Evolutionary conservation across 208 protist species (phyloP).

Genomic region (Zelonia costaricensis): DNA sequence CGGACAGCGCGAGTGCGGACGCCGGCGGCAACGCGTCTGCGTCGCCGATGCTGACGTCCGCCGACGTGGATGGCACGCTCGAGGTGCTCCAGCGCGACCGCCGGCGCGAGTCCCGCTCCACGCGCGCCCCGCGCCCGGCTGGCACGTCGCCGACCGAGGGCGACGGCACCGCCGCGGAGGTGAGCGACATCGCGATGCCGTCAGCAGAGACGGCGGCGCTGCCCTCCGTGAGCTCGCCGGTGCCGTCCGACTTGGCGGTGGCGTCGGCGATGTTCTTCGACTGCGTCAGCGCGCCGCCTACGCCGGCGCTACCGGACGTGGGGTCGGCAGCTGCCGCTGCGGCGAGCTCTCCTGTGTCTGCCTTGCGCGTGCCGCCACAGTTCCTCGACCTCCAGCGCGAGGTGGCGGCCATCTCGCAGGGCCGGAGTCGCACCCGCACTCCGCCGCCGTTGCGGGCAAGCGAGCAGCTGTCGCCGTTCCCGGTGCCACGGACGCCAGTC

Average conservation of each 20-base stretch:
- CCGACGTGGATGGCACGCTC: conserved; percentile 15
- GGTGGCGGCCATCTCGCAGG: conserved; percentile 40
- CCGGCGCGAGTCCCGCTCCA: conserved; percentile 12
- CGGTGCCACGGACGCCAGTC: neutral
- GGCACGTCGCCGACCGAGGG: neutral
- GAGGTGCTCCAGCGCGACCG: conserved; percentile 16
- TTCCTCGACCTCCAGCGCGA: conserved; percentile 49
- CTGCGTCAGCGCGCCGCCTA: conserved; percentile 46
- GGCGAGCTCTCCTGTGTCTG: neutral
- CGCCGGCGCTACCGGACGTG: conserved; percentile 19
- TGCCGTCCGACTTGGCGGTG: conserved; percentile 13
- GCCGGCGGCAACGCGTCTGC: conserved; percentile 9
- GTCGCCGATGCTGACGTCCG: conserved; percentile 24
- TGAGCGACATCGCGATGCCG: neutral
- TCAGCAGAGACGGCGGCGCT: neutral
- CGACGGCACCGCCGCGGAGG: neutral
- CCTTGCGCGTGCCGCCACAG: conserved; percentile 30
- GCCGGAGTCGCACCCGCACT: conserved; percentile 26
- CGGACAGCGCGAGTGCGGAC: neutral
- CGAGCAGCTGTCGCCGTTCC: conserved; percentile 1
- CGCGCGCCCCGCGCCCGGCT: neutral
- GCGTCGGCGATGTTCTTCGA: conserved; percentile 55
- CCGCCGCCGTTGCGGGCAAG: conserved; percentile 10
- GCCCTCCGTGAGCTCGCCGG: conserved; percentile 7
- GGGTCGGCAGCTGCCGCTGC: neutral